These are phyloP conservation scores for Coemansia sp. DNA, from an alignment of 192 early-diverging fungal genomes.

Conservation along the genomic window DNA sequence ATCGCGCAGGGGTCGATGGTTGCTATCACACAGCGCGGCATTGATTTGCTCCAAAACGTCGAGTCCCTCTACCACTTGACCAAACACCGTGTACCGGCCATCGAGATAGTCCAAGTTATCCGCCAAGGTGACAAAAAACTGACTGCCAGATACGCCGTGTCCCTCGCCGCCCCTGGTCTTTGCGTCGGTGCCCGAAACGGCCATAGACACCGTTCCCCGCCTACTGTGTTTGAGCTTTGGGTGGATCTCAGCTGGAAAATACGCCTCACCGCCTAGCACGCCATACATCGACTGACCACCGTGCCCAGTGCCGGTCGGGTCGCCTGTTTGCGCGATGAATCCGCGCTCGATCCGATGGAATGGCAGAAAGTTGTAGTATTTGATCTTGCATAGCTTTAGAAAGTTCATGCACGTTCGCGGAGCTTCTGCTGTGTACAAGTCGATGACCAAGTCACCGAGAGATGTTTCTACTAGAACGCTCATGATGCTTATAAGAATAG, in stretches of 20 bases:
- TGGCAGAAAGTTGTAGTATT: slow-evolving; percentile 79
- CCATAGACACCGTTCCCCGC: slow-evolving; percentile 92
- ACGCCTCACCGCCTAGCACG: slow-evolving; percentile 57
- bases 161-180: slow-evolving; percentile 66
- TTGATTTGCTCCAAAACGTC: slow-evolving; percentile 86
- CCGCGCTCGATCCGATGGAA: slow-evolving; percentile 85
- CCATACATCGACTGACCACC: slow-evolving; percentile 78
- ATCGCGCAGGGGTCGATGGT: slow-evolving; percentile 77
- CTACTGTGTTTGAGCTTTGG: slow-evolving; percentile 71
- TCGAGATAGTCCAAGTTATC: slow-evolving; percentile 73
- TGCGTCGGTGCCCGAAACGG: slow-evolving; percentile 80
- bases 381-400: slow-evolving; percentile 80
- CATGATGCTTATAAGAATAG: too few species aligned
- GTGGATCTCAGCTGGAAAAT: slow-evolving; percentile 72
- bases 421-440: slow-evolving; percentile 50
- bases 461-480: slow-evolving; percentile 90
- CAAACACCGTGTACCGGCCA: slow-evolving; percentile 91
- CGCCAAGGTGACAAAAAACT: slow-evolving; percentile 64
- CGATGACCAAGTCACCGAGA: slow-evolving; percentile 48
- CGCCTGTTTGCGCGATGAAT: slow-evolving; percentile 96
- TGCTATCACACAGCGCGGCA: slow-evolving; percentile 66
- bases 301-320: slow-evolving; percentile 92
- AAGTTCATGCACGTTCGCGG: slow-evolving; percentile 92
- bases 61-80: slow-evolving; percentile 87
- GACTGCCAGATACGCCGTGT: slow-evolving; percentile 62